phyloP scores from a whole-genome alignment of 192 early-diverging fungal genomes.

The Endogone sp. region DNA sequence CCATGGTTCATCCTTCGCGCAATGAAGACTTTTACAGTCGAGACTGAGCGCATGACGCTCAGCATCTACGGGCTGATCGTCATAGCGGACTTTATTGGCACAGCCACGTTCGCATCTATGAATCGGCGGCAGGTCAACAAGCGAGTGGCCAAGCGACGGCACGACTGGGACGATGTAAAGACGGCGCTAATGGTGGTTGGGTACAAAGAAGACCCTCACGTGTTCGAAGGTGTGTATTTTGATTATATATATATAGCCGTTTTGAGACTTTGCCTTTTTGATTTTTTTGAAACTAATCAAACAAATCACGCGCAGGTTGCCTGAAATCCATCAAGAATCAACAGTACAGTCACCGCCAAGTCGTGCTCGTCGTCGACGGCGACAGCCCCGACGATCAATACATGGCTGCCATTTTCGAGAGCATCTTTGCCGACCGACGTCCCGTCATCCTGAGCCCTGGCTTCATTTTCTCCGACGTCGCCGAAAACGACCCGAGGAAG shows the following conservation, averaged over 20 bases:
- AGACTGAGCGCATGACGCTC: conserved; percentile 17
- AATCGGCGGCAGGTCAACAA: background rate
- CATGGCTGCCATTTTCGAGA: conserved; percentile 28
- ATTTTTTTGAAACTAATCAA: too few relatives aligned
- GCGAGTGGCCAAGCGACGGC: background rate
- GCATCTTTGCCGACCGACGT: conserved; percentile 12
- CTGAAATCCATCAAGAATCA: conserved; percentile 25
- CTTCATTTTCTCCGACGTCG: too few relatives aligned
- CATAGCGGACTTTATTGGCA: conserved; percentile 24
- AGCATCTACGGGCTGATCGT: conserved; percentile 35
- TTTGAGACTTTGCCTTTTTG: too few relatives aligned
- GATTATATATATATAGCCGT: too few relatives aligned
- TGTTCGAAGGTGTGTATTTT: conserved; percentile 15
- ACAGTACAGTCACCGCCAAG: conserved; percentile 26
- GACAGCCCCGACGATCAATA: conserved; percentile 23
- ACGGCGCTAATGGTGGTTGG: conserved; percentile 30
- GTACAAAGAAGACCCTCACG: conserved; percentile 24
- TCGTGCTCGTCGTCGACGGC: conserved; percentile 31
- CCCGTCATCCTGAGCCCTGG: too few relatives aligned
- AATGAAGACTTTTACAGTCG: too few relatives aligned
- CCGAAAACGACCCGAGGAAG: too few relatives aligned
- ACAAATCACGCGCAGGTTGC: conserved; percentile 1
- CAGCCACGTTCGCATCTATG: background rate
- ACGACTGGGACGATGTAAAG: conserved; percentile 11
- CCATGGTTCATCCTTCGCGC: too few relatives aligned